Base-by-base conservation (phyloP, 352 stramenopile species). In the Phytophthora pistaciae region DNA sequence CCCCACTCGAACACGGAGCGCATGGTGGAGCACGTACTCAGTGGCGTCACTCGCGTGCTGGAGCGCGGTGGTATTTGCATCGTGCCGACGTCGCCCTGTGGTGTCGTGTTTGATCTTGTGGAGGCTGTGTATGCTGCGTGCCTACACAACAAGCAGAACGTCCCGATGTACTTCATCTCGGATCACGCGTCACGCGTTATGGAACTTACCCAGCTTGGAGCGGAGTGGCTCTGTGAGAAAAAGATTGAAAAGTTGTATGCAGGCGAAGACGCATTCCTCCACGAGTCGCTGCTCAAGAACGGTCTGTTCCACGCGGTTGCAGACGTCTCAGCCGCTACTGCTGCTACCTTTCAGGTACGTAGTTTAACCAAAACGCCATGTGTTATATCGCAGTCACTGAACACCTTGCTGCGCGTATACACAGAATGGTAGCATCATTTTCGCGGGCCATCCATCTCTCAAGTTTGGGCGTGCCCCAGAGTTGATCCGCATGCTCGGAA, bases 181-280 rank as follows among this genome's bases (percentile, higher is more conserved):
- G 70, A 88, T 18, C 60, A 82, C 48, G 85, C 85, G 5, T 70
- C 74, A 16, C 72, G 78, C 6, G 68, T 89, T 1, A 72, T 95
- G 54, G 74, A 90, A 33, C 54, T 88, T 20, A 88, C 85, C 0
- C 72, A 91, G 33, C 50, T 78, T 40, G 90, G 85, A 3, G 78
- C 90, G 5, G 88, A 96, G 70, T 96, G 90, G 82, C 70, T 96
- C 3, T 94, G 87, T 60, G 83, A 96, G 62, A 94, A 94, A 66
- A 95, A 94, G 55, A 80, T 90, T 16, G 85, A 93, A 23, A 91
- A 91, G 52, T 58, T 95, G 16, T 95, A 91, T 46, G 80, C 75
- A 10, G 84, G 87, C 18, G 87, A 95, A 68, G 68, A 83, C 27
- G 85, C 87, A 0, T 96, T 96, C 36, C 33, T 89, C 3, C 87